A percentile compares a stretch with the other conserved stretches of the same genome.
Conservation (phyloP, 257 asterid species). For the Solanum lycopersicoides region DNA sequence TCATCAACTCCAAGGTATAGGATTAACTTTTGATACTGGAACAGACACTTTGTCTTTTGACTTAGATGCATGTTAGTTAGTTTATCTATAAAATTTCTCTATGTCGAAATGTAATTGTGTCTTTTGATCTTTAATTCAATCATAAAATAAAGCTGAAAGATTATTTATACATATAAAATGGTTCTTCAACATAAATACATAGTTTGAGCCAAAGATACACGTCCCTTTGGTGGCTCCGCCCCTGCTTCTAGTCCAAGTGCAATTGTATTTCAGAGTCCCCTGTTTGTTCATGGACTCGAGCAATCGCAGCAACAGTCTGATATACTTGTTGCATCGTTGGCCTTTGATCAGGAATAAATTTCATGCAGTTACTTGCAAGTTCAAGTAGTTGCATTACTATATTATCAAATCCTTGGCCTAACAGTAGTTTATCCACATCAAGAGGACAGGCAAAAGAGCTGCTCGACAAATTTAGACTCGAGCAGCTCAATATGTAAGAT, state of each 20-base stretch:
- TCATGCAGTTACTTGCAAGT: not conserved
- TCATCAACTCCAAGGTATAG: not conserved
- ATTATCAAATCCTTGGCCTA: not conserved
- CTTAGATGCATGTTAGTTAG: not conserved
- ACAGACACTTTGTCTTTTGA: not conserved
- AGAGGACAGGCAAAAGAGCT: not conserved
- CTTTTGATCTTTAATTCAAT: too few relatives aligned
- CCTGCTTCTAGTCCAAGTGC: not conserved
- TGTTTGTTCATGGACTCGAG: too few relatives aligned
- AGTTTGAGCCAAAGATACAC: not conserved
- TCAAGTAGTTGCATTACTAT: not conserved
- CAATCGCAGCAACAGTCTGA: too few relatives aligned
- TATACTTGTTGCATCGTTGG: not conserved
- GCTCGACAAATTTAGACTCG: not conserved
- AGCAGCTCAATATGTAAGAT: not conserved
- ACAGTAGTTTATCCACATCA: not conserved
- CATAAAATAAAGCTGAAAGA: too few relatives aligned
- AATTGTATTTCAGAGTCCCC: too few relatives aligned
- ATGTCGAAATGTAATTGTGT: too few relatives aligned
- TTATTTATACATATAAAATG: too few relatives aligned
- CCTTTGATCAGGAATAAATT: not conserved
- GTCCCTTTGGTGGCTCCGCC: not conserved
- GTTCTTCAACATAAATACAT: too few relatives aligned
- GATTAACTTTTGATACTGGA: not conserved
- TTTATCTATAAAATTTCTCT: too few relatives aligned